These are phyloP conservation scores for Fusarium drepaniforme DNA, from an alignment of 2,329 filamentous ascomycete genomes.

Conservation along the genomic window DNA sequence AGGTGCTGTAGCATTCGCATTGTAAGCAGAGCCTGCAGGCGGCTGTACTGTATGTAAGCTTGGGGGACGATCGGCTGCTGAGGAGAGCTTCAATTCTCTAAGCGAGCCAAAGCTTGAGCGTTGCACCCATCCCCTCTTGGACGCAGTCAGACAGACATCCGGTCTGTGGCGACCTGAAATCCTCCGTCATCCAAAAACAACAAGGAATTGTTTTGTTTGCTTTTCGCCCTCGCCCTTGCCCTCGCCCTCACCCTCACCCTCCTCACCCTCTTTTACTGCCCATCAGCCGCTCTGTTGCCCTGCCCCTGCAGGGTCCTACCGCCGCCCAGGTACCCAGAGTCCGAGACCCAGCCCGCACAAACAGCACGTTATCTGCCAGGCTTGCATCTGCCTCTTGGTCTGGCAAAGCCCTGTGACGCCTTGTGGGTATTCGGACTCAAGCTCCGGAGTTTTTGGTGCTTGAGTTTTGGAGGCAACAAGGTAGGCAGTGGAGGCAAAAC, in stretches of 20 bases:
- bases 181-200: constrained; percentile 1
- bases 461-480: constrained; percentile 13
- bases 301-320: constrained; percentile 16
- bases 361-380: constrained; percentile 21
- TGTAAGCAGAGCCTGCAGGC: constrained; percentile 16
- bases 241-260: too few species aligned
- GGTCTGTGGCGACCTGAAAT: constrained; percentile 33
- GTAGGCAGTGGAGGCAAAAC: constrained; percentile 24
- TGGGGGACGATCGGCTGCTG: constrained; percentile 3
- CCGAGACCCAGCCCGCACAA: constrained; percentile 12
- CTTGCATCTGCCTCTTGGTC: constrained; percentile 2
- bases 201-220: neutral
- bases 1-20: constrained; percentile 17
- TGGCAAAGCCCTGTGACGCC: constrained; percentile 4
- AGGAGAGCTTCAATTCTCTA: constrained; percentile 11
- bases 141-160: constrained; percentile 18
- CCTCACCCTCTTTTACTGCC: too few species aligned
- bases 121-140: constrained; percentile 20
- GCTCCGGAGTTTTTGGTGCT: neutral
- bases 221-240: neutral
- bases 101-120: constrained; percentile 22
- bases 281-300: constrained; percentile 1
- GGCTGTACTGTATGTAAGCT: constrained; percentile 10
- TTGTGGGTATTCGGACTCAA: constrained; percentile 1
- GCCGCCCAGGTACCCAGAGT: constrained; percentile 2